Evolutionary conservation across 2,329 filamentous ascomycete genomes (phyloP).

Genomic region (Apiospora rasikravindrae): DNA sequence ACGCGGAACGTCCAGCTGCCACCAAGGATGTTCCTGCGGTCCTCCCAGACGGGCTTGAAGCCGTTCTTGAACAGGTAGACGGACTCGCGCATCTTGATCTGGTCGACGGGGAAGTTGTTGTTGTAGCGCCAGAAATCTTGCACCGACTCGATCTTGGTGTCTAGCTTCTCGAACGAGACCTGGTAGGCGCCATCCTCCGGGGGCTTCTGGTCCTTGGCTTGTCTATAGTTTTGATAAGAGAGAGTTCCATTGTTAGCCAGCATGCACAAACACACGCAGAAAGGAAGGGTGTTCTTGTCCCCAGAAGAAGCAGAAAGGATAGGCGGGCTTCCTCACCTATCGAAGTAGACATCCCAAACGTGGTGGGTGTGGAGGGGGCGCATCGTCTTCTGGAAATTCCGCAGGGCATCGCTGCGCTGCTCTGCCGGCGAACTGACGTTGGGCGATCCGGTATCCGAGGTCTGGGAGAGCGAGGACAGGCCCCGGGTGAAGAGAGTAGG

Average conservation of each 20-base stretch:
- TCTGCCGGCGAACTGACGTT: constrained; percentile 72
- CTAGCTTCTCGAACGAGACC: constrained; percentile 65
- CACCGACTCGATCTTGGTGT: constrained; percentile 73
- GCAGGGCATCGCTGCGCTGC: constrained; percentile 78
- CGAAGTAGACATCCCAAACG: constrained; percentile 77
- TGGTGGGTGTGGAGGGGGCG: constrained; percentile 78
- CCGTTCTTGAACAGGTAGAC: constrained; percentile 82
- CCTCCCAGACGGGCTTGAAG: constrained; percentile 81
- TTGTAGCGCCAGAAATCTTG: constrained; percentile 86
- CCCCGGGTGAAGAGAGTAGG: constrained; percentile 66
- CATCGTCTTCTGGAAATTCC: constrained; percentile 79
- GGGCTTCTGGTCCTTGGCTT: constrained; percentile 50
- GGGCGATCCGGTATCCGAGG: constrained; percentile 62
- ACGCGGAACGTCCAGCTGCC: constrained; percentile 94
- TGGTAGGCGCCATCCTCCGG: constrained; percentile 53
- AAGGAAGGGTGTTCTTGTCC: not conserved
- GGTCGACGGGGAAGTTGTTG: constrained; percentile 79
- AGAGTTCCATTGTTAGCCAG: not conserved
- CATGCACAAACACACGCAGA: not conserved
- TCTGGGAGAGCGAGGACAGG: constrained; percentile 66
- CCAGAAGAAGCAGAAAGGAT: not conserved
- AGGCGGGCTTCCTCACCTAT: constrained; percentile 49
- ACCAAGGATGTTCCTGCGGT: constrained; percentile 82
- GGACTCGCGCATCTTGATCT: constrained; percentile 77
- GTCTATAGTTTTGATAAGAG: constrained; percentile 36